Base-by-base conservation (phyloP, 164 flowering plant species). In the Magnolia kwangsiensis region DNA sequence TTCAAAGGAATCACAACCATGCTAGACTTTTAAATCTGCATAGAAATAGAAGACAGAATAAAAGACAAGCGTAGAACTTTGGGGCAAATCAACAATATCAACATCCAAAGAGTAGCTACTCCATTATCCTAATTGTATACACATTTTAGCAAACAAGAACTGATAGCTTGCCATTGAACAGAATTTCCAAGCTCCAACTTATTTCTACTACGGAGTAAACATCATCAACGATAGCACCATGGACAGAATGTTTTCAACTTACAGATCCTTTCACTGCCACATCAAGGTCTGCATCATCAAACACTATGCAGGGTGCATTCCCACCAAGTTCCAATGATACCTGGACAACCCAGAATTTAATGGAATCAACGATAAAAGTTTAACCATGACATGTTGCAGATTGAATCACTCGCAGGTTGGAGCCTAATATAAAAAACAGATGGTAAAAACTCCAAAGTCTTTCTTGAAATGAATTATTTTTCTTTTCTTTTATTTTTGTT, bases 251-350 rank as follows among this genome's bases (percentile, higher is more conserved):
- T 0, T 55, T 7, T 6, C 63, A 51, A 87, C 98, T 89, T 90
- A 96, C 99, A 78, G 90, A 50, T 87, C 97, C 99, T 89, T 91
- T 96, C 61, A 96, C 89, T 55, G 99, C 99, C 69, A 96, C 97
- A 71, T 94, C 98, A 80, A 96, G 72, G 75, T 96, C 97, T 29
- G 99, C 98, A 81, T 96, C 99, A 83, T 96, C 96, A 83, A 96
- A 96, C 18, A 96, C 84, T 79, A 96, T 91, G 87, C 97, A 92
- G 45, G 99, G 99, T 58, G 99, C 99, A 88, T 96, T 96, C 19
- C 99, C 99, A 74, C 99, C 99, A 81, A 96, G 98, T 84, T 96
- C 99, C 65, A 96, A 83, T 61, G 98, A 96, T 51, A 96, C 88
- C 99, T 96, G 81, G 45, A 73, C 67, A 67, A 75, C 18, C 10